Base-by-base conservation (phyloP, 129 eudicot species). In the Deinandra increscens region DNA sequence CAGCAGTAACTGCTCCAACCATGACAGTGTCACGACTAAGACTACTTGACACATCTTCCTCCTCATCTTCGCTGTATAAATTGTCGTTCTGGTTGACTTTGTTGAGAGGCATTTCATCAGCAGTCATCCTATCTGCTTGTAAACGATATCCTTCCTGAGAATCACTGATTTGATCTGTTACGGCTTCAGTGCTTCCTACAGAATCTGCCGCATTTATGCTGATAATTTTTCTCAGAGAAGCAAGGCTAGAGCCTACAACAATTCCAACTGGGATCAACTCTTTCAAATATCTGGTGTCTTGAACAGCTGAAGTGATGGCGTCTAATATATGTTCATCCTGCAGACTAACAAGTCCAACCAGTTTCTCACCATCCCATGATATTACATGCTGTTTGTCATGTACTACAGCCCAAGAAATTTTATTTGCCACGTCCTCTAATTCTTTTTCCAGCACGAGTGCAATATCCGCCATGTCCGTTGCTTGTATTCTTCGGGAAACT, bases 1-100 rank as follows among this genome's bases (percentile, higher is more conserved):
- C 97, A 71, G 97, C 97, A 44, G 99, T 84, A 58, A 94, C 93
- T 42, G 99, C 97, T 73, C 97, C 97, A 68, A 74, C 87, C 93
- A 94, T 80, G 62, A 77, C 81, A 41, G 69, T 60, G 20, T 79
- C 80, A 56, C 50, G 67, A 18, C 63, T 45, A 18, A 82, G 60
- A 81, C 59, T 41, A 34, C 63, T 78, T 55, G 76, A 66, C 36
- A 38, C 68, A 38, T 71, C 60, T 18, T 68, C 49, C 60, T 74
- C 81, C 62, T 43, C 80, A 17, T 69, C 64, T 22, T 64, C 65
- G 62, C 43, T 71, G 41, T 67, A 36, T 15, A 76, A 41, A 33
- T 13, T 48, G 34, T 68, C 39, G 39, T 75, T 69, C 59, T 70
- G 75, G 56, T 78, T 69, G 45, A 23, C 71, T 41, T 68, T 26